These are phyloP conservation scores for Steccherinum ochraceum DNA, from an alignment of 768 basidiomycete species.

Conservation along the genomic window DNA sequence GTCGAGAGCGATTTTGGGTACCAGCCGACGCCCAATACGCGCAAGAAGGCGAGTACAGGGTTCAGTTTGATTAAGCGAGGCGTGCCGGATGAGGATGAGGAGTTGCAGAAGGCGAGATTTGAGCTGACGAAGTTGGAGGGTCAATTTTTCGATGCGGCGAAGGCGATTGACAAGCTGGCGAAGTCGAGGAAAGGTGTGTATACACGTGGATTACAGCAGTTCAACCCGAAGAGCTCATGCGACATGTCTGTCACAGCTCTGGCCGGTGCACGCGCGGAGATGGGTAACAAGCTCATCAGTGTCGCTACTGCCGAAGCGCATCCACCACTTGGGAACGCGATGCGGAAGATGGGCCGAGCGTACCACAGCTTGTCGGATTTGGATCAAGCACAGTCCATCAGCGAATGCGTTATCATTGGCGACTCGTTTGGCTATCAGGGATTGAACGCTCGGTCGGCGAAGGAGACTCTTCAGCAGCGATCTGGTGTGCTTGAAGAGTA, in stretches of 20 bases:
- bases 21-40: slow-evolving; percentile 73
- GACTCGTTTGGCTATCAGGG: slow-evolving; percentile 96
- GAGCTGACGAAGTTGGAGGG: slow-evolving; percentile 89
- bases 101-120: slow-evolving; percentile 82
- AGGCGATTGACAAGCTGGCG: slow-evolving; percentile 83
- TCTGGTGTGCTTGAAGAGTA: slow-evolving; percentile 92
- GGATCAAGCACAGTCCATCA: slow-evolving; percentile 86
- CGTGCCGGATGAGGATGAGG: slow-evolving; percentile 93
- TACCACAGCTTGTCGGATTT: slow-evolving; percentile 88
- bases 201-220: no score
- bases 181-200: slow-evolving; percentile 66
- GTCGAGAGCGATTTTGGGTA: slow-evolving; percentile 98
- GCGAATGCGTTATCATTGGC: slow-evolving; percentile 93
- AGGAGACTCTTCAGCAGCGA: slow-evolving; percentile 87
- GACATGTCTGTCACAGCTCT: slow-evolving; percentile 43
- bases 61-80: slow-evolving; percentile 73
- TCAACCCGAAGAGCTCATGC: background rate
- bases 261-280: slow-evolving; percentile 74
- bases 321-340: slow-evolving; percentile 72
- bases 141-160: slow-evolving; percentile 89
- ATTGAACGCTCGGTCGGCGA: slow-evolving; percentile 93
- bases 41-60: slow-evolving; percentile 65
- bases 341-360: slow-evolving; percentile 80
- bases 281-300: slow-evolving; percentile 89
- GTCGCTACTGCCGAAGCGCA: slow-evolving; percentile 88